These are phyloP conservation scores for Backusella liffmaniae DNA, from an alignment of 192 early-diverging fungal species.

Conservation along the genomic window DNA sequence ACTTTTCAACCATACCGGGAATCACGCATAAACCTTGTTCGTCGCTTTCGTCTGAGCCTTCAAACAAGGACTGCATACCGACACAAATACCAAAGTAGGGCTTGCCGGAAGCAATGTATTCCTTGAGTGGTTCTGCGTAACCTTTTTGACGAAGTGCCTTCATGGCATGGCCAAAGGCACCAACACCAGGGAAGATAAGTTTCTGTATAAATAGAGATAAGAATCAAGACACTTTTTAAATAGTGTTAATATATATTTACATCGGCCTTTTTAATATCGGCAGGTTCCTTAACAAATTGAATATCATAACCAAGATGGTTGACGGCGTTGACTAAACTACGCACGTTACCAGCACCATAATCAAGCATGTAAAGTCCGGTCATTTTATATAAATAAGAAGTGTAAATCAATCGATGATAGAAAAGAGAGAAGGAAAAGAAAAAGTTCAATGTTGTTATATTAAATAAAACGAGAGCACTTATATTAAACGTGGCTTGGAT, in stretches of 20 bases:
- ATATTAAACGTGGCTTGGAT: constrained; percentile 12
- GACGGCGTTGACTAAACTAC: constrained; percentile 94
- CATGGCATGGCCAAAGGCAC: constrained; percentile 95
- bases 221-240: neutral
- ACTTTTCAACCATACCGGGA: constrained; percentile 63
- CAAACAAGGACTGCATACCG: constrained; percentile 94
- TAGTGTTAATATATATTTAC: constrained; percentile 41
- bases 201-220: constrained; percentile 52
- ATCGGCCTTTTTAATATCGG: constrained; percentile 89
- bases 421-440: neutral
- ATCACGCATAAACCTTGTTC: constrained; percentile 85
- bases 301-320: constrained; percentile 86
- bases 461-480: neutral
- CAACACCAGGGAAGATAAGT: constrained; percentile 99
- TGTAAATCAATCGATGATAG: neutral
- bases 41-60: constrained; percentile 84
- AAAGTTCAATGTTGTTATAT: neutral
- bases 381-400: constrained; percentile 29
- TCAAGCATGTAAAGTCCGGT: constrained; percentile 81
- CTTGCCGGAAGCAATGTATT: constrained; percentile 80
- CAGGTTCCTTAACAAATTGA: constrained; percentile 65
- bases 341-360: constrained; percentile 99
- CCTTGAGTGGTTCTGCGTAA: constrained; percentile 76
- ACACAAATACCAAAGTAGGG: constrained; percentile 99
- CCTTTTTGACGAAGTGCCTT: constrained; percentile 68